Percentiles rank a stretch among this genome's conserved stretches.
These are phyloP conservation scores for Chlorella sp. DNA, from an alignment of 139 green algal genomes.

Conservation along the genomic window DNA sequence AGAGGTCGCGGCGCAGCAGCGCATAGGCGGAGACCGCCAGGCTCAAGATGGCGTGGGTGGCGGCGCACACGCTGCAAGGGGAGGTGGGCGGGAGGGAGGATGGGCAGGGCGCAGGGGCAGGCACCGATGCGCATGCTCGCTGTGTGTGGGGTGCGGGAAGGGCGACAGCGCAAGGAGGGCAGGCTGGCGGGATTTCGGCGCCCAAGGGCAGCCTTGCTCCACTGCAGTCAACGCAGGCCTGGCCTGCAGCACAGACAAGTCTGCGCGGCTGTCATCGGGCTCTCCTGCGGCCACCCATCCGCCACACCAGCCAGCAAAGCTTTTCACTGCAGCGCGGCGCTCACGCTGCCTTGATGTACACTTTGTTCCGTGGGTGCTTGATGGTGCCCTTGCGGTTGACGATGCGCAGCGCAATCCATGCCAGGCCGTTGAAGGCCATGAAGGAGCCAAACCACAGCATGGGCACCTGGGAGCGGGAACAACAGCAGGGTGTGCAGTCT, in stretches of 20 bases:
- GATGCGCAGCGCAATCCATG: background rate
- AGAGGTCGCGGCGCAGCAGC: constrained; percentile 2
- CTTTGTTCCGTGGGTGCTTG: background rate
- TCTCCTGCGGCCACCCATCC: background rate
- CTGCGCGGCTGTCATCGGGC: too few relatives aligned
- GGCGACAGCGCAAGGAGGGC: too few relatives aligned
- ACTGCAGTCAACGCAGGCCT: background rate
- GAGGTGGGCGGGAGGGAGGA: too few relatives aligned
- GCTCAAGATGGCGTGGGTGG: constrained; percentile 13
- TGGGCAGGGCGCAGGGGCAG: background rate
- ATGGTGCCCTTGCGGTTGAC: background rate
- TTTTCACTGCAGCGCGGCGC: background rate
- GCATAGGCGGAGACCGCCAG: constrained; percentile 2
- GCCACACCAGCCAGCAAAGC: background rate
- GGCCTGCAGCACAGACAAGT: background rate
- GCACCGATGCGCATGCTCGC: background rate
- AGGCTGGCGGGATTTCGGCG: too few relatives aligned
- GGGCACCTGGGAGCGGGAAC: background rate
- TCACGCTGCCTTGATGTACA: constrained; percentile 13
- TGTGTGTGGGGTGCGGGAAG: too few relatives aligned
- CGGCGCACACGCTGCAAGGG: constrained; percentile 6
- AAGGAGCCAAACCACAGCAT: constrained; percentile 15
- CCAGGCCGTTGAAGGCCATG: constrained; percentile 14
- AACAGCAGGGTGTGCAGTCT: background rate
- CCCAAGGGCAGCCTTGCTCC: background rate